phyloP scores from a whole-genome alignment of 768 basidiomycete genomes.

The Rhodotorula paludigena region DNA sequence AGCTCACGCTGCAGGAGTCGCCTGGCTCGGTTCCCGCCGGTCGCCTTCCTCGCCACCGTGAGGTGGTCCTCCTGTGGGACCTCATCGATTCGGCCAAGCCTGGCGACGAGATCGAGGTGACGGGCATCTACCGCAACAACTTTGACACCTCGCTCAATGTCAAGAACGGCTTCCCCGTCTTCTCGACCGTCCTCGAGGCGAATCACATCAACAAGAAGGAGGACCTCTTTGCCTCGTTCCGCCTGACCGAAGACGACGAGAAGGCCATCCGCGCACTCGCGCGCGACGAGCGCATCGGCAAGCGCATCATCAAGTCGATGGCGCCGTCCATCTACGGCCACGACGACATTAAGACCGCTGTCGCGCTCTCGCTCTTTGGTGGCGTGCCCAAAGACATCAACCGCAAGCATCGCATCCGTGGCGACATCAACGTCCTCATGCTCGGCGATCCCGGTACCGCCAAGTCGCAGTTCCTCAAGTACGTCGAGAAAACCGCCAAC shows the following conservation, averaged over 20 bases:
- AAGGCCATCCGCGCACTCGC: constrained; percentile 80
- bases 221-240: constrained; percentile 96
- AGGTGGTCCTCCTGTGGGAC: constrained; percentile 95
- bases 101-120: constrained; percentile 97
- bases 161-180: constrained; percentile 98
- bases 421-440: constrained; percentile 93
- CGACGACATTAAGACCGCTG: constrained; percentile 96
- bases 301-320: constrained; percentile 96
- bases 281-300: constrained; percentile 87
- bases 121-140: constrained; percentile 96
- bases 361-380: constrained; percentile 90
- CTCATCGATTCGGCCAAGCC: constrained; percentile 97
- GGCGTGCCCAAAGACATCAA: constrained; percentile 95
- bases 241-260: constrained; percentile 94
- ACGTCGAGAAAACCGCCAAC: constrained; percentile 97
- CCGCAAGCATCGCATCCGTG: constrained; percentile 89
- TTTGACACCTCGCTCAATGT: constrained; percentile 96
- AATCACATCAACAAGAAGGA: constrained; percentile 99
- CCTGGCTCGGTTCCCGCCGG: constrained; percentile 97
- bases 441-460: constrained; percentile 98
- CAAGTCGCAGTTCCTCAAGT: constrained; percentile 98
- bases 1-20: constrained; percentile 96
- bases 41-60: constrained; percentile 90
- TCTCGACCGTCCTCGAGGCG: constrained; percentile 95
- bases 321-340: constrained; percentile 99